Percentiles rank a stretch among this genome's conserved stretches.
Evolutionary conservation across 2,329 filamentous ascomycete genomes (phyloP).

Genomic region (Aspergillus sp.): DNA sequence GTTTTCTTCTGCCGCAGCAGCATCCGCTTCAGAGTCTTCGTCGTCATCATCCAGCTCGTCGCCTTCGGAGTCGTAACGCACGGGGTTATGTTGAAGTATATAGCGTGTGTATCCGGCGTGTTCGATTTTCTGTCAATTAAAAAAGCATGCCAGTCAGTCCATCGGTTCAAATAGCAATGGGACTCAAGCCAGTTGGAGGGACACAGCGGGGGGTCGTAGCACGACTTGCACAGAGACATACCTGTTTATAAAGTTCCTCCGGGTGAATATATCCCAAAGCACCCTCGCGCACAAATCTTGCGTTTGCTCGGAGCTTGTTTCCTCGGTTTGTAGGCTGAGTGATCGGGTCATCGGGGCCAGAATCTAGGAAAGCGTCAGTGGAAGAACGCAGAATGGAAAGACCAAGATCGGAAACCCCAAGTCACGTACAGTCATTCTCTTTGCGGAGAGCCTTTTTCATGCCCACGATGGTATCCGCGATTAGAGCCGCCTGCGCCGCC

Average conservation of each 20-base stretch:
- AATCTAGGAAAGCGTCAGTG: conserved; percentile 23
- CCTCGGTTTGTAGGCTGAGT: conserved; percentile 57
- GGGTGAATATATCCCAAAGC: conserved; percentile 53
- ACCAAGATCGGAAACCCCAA: neutral
- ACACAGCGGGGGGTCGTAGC: too few relatives aligned
- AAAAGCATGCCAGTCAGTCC: conserved; percentile 10
- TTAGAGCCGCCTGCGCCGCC: conserved; percentile 45
- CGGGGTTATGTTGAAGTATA: conserved; percentile 59
- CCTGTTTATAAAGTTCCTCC: conserved; percentile 56
- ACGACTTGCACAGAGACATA: conserved; percentile 22
- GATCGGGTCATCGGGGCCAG: conserved; percentile 52
- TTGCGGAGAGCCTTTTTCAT: conserved; percentile 54
- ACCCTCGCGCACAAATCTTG: conserved; percentile 56
- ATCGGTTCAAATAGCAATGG: neutral
- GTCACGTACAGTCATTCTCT: conserved; percentile 43
- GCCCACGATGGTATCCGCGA: conserved; percentile 54
- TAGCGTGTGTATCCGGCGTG: conserved; percentile 62
- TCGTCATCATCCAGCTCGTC: conserved; percentile 60
- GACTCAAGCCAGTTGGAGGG: neutral
- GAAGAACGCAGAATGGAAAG: neutral
- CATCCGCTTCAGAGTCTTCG: conserved; percentile 58
- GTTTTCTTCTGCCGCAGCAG: conserved; percentile 59
- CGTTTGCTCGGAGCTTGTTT: conserved; percentile 61
- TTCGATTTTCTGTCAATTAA: conserved; percentile 51
- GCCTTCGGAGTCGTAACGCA: conserved; percentile 63